Conservation (phyloP, 371 early-diverging fungal genomes). For the Circinella minor region DNA sequence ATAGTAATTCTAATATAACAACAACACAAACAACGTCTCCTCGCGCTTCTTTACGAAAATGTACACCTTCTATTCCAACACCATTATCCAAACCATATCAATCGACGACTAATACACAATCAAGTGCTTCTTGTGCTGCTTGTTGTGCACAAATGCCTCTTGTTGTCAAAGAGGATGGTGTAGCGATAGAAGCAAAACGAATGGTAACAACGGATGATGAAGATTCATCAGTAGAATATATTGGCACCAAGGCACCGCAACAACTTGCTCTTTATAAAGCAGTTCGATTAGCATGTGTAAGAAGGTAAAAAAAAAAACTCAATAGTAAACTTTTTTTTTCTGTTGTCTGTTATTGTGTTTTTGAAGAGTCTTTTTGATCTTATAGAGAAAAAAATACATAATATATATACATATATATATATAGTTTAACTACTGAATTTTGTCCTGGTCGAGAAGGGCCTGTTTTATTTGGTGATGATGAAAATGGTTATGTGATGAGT, state of each 20-base stretch:
- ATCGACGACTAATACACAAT: not conserved
- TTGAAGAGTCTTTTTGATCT: too few relatives aligned
- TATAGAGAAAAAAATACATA: not conserved
- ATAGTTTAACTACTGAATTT: slow-evolving; percentile 69
- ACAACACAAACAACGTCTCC: not conserved
- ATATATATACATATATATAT: not conserved
- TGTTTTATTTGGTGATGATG: slow-evolving; percentile 76
- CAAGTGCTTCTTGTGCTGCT: slow-evolving; percentile 40
- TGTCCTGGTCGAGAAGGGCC: slow-evolving; percentile 76
- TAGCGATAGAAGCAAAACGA: slow-evolving; percentile 37
- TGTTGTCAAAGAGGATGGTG: slow-evolving; percentile 27
- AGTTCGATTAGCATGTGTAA: slow-evolving; percentile 64
- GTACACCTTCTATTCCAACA: not conserved
- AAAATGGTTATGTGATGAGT: slow-evolving; percentile 73
- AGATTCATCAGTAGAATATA: slow-evolving; percentile 47
- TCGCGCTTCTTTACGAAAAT: slow-evolving; percentile 5
- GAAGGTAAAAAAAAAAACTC: slow-evolving; percentile 42
- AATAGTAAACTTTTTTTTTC: too few relatives aligned
- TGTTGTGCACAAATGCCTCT: slow-evolving; percentile 53
- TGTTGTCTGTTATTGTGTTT: not conserved
- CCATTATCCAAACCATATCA: slow-evolving; percentile 2
- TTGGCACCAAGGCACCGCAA: slow-evolving; percentile 56
- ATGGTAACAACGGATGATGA: slow-evolving; percentile 53
- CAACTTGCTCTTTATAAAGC: slow-evolving; percentile 57
- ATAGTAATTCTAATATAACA: not conserved